A percentile compares a stretch with the other conserved stretches of the same genome.
Conservation (phyloP, 805 yeast species). For the Kodamaea nitidulidarum region DNA sequence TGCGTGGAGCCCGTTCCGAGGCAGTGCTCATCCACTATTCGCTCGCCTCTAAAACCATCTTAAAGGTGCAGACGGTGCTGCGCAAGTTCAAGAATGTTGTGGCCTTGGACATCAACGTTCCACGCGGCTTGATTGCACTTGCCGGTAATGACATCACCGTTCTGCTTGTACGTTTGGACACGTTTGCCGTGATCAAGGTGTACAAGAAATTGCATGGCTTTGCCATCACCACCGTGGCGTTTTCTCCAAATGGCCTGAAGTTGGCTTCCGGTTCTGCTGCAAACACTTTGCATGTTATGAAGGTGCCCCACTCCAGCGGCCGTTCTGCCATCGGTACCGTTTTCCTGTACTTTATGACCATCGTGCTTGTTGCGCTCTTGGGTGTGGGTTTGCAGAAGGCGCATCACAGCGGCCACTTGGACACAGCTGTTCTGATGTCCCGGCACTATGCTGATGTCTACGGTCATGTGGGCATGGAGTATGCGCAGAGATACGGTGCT, state of each 20-base stretch:
- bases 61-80: constrained; percentile 40
- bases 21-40: constrained; percentile 43
- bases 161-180: constrained; percentile 48
- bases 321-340: constrained; percentile 34
- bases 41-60: constrained; percentile 37
- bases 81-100: constrained; percentile 53
- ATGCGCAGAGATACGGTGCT: constrained; percentile 21
- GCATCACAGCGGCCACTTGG: constrained; percentile 34
- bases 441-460: constrained; percentile 16
- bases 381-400: constrained; percentile 33
- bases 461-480: constrained; percentile 17
- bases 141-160: constrained; percentile 69
- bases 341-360: constrained; percentile 32
- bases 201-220: constrained; percentile 66
- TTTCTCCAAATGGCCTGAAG: constrained; percentile 63
- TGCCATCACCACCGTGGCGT: constrained; percentile 69
- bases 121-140: constrained; percentile 45
- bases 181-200: constrained; percentile 47
- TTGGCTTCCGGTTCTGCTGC: constrained; percentile 78
- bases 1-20: constrained; percentile 29
- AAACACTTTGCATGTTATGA: constrained; percentile 60
- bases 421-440: constrained; percentile 17
- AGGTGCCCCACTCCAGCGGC: constrained; percentile 50
- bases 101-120: constrained; percentile 44
- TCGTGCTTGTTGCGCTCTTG: constrained; percentile 27